Conservation (phyloP, 768 basidiomycete species). For the Tylopilus sp. region DNA sequence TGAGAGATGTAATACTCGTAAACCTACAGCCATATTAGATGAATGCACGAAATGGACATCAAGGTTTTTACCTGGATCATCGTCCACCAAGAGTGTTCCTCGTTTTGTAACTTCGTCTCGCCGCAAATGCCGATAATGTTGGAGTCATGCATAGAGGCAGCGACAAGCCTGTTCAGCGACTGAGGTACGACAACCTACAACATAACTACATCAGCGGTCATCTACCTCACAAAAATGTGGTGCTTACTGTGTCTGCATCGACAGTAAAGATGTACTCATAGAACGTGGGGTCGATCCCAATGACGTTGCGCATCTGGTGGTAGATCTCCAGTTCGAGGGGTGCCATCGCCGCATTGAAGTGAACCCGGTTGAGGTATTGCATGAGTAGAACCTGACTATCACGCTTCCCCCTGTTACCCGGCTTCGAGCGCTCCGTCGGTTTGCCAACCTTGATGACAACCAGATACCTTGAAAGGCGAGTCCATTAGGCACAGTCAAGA, state of each 20-base stretch:
- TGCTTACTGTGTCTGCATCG: conserved; percentile 62
- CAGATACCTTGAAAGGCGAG: conserved; percentile 41
- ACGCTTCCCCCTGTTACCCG: conserved; percentile 66
- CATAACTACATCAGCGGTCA: conserved; percentile 12
- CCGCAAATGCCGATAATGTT: conserved; percentile 67
- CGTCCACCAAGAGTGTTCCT: conserved; percentile 70
- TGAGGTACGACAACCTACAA: conserved; percentile 56
- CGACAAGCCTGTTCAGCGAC: conserved; percentile 67
- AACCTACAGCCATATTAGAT: conserved; percentile 36
- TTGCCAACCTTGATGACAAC: conserved; percentile 67
- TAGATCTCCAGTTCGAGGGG: conserved; percentile 69
- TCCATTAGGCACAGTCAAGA: neutral
- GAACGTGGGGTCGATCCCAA: conserved; percentile 72
- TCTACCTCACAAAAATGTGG: neutral
- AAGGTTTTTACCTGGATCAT: conserved; percentile 58
- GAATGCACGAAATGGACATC: neutral
- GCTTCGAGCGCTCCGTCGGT: conserved; percentile 60
- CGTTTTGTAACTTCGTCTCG: conserved; percentile 66
- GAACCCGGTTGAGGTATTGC: conserved; percentile 66
- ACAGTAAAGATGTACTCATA: conserved; percentile 74
- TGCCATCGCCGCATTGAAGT: conserved; percentile 64
- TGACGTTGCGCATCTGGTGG: conserved; percentile 73
- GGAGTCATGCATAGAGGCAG: conserved; percentile 55
- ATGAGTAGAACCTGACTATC: conserved; percentile 65
- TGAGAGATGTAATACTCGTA: conserved; percentile 71